Evolutionary conservation across 1,284 basidiomycete species (phyloP), one percentile per base, ranked within the genome.

Genomic region (Stygiomarasmius scandens): DNA sequence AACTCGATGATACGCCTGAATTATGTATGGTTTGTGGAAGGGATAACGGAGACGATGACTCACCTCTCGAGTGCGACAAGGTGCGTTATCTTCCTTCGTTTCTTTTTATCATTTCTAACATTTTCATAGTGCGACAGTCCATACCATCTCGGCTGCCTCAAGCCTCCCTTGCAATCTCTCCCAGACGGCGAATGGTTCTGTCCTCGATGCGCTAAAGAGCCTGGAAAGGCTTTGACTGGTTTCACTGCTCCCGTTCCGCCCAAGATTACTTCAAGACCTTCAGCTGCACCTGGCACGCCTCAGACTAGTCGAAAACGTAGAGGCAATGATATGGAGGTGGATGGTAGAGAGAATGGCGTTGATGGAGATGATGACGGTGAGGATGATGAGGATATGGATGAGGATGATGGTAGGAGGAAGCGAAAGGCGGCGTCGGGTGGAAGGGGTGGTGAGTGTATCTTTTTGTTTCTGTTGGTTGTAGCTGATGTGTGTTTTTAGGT

Each of bases 121-220:
- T 48, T 34, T 32, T 59, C 43, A n/a, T n/a, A n/a, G 89, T 98
- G 95, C 70, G 95, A 98, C 67, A 81, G 83, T 48, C 93, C 95
- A 0, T 97, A 91, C 70, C 95, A 98, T 70, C 77, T 92, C 12
- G 79, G 78, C 3, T 98, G 95, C 70, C 81, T 96, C 49, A 74
- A 78, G 32, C 95, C 95, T 6, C 92, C 93, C 2, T 74, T 98
- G 50, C 69, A 75, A 14, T 84, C 78, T 1, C 77, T 96, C 14
- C 96, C 96, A 0, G 91, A 93, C 22, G 95, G 92, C 38, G 92
- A 95, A 71, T 96, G 94, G 94, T 96, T 95, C 79, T 96, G 93
- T 67, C 86, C 90, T 0, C 77, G 81, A 50, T 96, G 93, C 58
- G 63, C 67, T 23, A 70, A 74, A 23, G 71, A 73, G 3, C 79